Base-by-base conservation (phyloP, 345 rosid species). In the Eutrema heterophyllum region DNA sequence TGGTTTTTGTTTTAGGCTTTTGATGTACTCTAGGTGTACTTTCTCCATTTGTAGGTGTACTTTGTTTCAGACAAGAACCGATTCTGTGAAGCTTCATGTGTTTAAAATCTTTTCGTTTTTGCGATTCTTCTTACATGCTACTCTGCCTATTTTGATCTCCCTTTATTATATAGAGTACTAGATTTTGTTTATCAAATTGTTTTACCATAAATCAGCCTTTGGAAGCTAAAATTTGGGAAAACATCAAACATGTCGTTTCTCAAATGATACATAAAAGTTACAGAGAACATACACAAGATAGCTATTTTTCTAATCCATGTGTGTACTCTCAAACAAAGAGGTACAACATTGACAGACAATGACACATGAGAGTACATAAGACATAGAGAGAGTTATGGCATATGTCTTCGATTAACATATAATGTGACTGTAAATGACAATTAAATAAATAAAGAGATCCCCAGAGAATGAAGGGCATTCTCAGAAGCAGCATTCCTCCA, bases 401-500 rank as follows among this genome's bases (percentile, higher is more conserved):
- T 40, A 53, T 67, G 44, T 57, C 33, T 66, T 39, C 2, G 46
- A 49, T 39, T 49, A 29, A 48, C 13, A 46, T 39, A 57, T 40
- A 66, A 57, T 30, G 29, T 0, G 52, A 76, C 53, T 5, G 64
- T 68, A 68, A 61, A 69, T 35, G 50, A 52, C 1, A 43, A 26
- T 1, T 21, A 12, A 45, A 24, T 26, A 46, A 21, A 21, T 21
- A 21, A 21, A 48, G 13, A 43, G 62, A 68, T 48, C 61, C 44
- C 16, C 49, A 55, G 67, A 57, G 55, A n/a, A n/a, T n/a, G n/a
- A 46, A 3, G 15, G 13, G 27, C 43, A 38, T 49, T 39, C 67
- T 78, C 72, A 66, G 83, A 73, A 77, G 81, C 84, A 81, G 75
- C 86, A 83, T 59, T 84, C 83, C 80, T 84, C 87, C 82, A 81